phyloP scores from a whole-genome alignment of 73 alveolate genomes.

The Stentor roeselii region DNA sequence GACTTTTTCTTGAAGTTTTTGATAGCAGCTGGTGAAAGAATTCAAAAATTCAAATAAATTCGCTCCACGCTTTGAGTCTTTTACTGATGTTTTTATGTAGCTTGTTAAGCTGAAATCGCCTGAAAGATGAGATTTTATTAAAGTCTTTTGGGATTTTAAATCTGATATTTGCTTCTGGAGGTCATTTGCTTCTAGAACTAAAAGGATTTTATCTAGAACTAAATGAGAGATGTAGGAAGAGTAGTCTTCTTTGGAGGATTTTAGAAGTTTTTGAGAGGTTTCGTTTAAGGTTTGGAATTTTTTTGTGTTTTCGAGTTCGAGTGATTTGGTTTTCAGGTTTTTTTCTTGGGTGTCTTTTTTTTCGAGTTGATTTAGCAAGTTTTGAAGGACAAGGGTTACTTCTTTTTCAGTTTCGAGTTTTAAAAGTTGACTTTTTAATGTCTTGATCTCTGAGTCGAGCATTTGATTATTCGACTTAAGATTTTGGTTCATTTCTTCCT shows the following conservation, averaged over 20 bases:
- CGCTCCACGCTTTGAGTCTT: neutral
- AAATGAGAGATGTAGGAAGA: neutral
- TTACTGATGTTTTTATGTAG: neutral
- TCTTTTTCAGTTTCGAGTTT: neutral
- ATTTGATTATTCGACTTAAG: too few species aligned
- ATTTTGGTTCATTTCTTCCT: neutral
- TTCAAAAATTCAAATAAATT: neutral
- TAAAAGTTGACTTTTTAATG: neutral
- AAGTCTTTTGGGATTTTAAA: too few species aligned
- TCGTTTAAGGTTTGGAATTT: neutral
- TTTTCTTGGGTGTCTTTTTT: too few species aligned
- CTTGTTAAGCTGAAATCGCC: neutral
- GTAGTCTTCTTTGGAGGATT: neutral
- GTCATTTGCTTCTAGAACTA: neutral
- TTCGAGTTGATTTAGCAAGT: neutral
- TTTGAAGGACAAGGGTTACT: neutral
- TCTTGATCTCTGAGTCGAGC: neutral
- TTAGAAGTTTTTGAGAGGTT: too few species aligned
- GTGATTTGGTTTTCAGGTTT: neutral
- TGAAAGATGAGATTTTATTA: too few species aligned
- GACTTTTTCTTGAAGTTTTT: neutral
- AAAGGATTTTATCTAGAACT: neutral
- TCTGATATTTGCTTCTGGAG: neutral
- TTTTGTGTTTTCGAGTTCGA: neutral
- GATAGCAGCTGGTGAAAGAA: neutral